A percentile compares a stretch with the other conserved stretches of the same genome.
These are phyloP conservation scores for Sclerotinia subarctica DNA, from an alignment of 2,329 filamentous ascomycete species.

Conservation along the genomic window DNA sequence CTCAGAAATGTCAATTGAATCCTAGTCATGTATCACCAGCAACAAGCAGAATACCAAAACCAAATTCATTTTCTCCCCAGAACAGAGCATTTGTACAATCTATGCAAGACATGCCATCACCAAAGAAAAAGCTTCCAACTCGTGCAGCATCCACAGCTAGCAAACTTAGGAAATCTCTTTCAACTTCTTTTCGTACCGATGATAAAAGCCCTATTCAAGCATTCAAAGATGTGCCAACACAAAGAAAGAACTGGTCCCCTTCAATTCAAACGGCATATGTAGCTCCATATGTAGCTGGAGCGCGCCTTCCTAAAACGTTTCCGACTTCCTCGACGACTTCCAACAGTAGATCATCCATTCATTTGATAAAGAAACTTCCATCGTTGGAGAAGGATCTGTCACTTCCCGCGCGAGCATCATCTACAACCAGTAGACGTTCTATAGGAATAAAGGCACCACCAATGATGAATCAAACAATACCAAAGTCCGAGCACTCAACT, in stretches of 20 bases:
- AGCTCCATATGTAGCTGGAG: not conserved
- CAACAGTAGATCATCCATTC: constrained; percentile 7
- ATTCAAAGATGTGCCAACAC: not conserved
- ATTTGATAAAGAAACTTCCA: not conserved
- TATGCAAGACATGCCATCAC: not conserved
- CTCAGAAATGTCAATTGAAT: not conserved
- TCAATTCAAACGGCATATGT: not conserved
- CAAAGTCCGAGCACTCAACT: not conserved
- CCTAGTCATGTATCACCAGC: not conserved
- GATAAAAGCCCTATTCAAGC: not conserved
- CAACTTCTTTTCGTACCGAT: not conserved
- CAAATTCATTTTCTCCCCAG: not conserved
- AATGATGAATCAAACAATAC: not conserved
- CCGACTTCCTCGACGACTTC: not conserved
- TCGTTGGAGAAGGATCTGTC: not conserved
- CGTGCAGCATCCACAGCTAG: constrained; percentile 3
- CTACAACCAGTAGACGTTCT: constrained; percentile 1
- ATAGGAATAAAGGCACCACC: not conserved
- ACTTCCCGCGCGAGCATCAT: not conserved
- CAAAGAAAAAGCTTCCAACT: not conserved
- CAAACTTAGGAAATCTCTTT: constrained; percentile 8
- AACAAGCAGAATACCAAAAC: not conserved
- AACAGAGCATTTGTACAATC: not conserved
- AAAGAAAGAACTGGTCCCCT: not conserved
- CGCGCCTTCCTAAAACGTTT: not conserved